These are phyloP conservation scores for Postia placenta DNA, from an alignment of 768 basidiomycete genomes.

Conservation along the genomic window DNA sequence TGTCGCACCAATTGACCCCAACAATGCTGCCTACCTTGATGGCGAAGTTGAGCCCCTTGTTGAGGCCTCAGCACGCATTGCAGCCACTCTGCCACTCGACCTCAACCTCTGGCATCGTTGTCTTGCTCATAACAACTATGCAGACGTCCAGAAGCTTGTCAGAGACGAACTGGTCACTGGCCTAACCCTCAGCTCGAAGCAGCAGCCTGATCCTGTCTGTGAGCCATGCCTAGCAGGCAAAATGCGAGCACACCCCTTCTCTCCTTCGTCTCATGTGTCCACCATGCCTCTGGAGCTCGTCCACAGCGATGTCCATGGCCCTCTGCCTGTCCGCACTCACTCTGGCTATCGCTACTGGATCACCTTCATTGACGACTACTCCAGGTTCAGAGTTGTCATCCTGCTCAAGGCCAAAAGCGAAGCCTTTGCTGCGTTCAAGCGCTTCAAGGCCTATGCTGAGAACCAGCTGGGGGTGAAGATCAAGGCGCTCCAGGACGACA, in stretches of 20 bases:
- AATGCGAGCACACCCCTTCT: slow-evolving; percentile 17
- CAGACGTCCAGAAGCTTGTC: slow-evolving; percentile 5
- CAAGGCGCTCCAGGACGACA: slow-evolving; percentile 17
- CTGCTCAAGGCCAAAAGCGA: slow-evolving; percentile 19
- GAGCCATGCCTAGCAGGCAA: slow-evolving; percentile 17
- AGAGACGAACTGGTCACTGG: slow-evolving; percentile 13
- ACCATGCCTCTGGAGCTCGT: slow-evolving; percentile 13
- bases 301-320: slow-evolving; percentile 21
- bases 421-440: slow-evolving; percentile 20
- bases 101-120: slow-evolving; percentile 19
- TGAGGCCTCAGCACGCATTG: not conserved
- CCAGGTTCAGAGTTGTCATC: slow-evolving; percentile 3
- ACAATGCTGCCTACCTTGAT: not conserved
- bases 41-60: slow-evolving; percentile 5
- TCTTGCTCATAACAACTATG: slow-evolving; percentile 16
- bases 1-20: too few species aligned
- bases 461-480: slow-evolving; percentile 14
- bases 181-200: slow-evolving; percentile 6
- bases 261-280: slow-evolving; percentile 8
- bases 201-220: slow-evolving; percentile 15
- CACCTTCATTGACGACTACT: slow-evolving; percentile 9
- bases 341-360: slow-evolving; percentile 7
- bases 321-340: slow-evolving; percentile 5
- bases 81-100: slow-evolving; percentile 1
- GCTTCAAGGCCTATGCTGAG: slow-evolving; percentile 26